These are phyloP conservation scores for Nigrograna mackinnonii DNA, from an alignment of 2,329 filamentous ascomycete species.

Conservation along the genomic window DNA sequence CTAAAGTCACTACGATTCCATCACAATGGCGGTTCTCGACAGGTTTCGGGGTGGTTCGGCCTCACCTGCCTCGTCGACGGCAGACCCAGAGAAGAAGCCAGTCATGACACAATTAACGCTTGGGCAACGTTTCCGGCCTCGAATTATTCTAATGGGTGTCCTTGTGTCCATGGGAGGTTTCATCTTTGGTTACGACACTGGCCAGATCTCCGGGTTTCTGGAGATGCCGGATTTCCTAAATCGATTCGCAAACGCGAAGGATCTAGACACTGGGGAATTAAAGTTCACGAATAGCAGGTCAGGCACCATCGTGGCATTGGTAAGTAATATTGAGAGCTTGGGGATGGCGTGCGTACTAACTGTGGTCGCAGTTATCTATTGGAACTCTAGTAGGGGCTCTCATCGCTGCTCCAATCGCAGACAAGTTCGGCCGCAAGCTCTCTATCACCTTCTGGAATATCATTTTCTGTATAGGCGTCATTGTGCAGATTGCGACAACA, in stretches of 20 bases:
- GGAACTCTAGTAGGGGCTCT: slow-evolving; percentile 77
- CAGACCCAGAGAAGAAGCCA: slow-evolving; percentile 31
- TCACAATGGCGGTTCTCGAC: slow-evolving; percentile 24
- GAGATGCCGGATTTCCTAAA: slow-evolving; percentile 39
- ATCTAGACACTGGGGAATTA: slow-evolving; percentile 20
- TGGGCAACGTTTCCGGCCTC: slow-evolving; percentile 32
- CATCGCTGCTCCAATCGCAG: slow-evolving; percentile 60
- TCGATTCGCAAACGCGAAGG: slow-evolving; percentile 28
- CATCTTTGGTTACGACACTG: slow-evolving; percentile 39
- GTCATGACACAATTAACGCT: slow-evolving; percentile 22
- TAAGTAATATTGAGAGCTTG: slow-evolving; percentile 13
- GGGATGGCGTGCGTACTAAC: too few species aligned
- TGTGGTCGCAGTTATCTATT: slow-evolving; percentile 57
- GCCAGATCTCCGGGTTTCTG: slow-evolving; percentile 41
- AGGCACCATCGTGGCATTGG: slow-evolving; percentile 38
- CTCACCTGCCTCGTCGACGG: slow-evolving; percentile 25
- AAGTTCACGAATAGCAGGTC: slow-evolving; percentile 35
- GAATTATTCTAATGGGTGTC: slow-evolving; percentile 35
- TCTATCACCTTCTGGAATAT: slow-evolving; percentile 66
- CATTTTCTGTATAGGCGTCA: slow-evolving; percentile 66
- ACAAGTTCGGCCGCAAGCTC: slow-evolving; percentile 63
- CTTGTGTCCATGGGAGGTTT: slow-evolving; percentile 41
- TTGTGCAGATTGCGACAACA: slow-evolving; percentile 66
- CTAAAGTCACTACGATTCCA: background rate
- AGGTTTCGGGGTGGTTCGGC: slow-evolving; percentile 17